Percentiles rank a stretch among this genome's conserved stretches.
These are phyloP conservation scores for Zygosaccharomyces pseudorouxii DNA, from an alignment of 805 yeast species.

Conservation along the genomic window DNA sequence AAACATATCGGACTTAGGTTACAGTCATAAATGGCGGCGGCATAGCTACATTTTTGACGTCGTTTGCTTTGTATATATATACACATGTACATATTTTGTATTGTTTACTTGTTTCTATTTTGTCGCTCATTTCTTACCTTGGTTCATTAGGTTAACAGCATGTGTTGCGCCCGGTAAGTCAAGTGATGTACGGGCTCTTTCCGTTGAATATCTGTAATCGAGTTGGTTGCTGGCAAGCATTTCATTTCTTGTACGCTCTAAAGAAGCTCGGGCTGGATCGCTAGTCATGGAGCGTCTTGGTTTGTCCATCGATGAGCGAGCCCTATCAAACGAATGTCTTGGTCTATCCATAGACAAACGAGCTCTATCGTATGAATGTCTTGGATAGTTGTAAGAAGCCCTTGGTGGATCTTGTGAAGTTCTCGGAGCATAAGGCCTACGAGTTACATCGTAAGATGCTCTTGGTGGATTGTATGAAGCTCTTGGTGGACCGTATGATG, in stretches of 20 bases:
- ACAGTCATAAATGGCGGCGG: neutral
- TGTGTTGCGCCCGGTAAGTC: slow-evolving; percentile 41
- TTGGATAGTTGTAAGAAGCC: slow-evolving; percentile 1
- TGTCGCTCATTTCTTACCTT: slow-evolving; percentile 9
- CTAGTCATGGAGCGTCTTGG: slow-evolving; percentile 10
- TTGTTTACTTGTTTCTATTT: neutral
- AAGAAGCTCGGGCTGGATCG: slow-evolving; percentile 30
- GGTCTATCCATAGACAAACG: slow-evolving; percentile 5
- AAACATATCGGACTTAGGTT: neutral
- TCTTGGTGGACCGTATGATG: neutral
- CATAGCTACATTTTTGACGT: neutral
- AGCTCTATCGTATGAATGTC: slow-evolving; percentile 1
- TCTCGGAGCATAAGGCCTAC: neutral
- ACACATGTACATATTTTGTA: neutral
- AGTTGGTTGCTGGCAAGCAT: slow-evolving; percentile 38
- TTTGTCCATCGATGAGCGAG: slow-evolving; percentile 2
- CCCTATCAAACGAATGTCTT: slow-evolving; percentile 9
- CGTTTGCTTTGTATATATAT: neutral
- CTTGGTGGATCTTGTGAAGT: slow-evolving; percentile 5
- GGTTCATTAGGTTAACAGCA: slow-evolving; percentile 35
- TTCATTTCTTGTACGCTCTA: slow-evolving; percentile 37
- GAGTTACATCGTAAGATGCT: neutral
- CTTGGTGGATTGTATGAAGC: neutral
- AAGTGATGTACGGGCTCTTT: slow-evolving; percentile 39
- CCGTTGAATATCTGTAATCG: slow-evolving; percentile 37